phyloP scores from a whole-genome alignment of 176 grass and related monocot genomes.

The Oryza rufipogon region DNA sequence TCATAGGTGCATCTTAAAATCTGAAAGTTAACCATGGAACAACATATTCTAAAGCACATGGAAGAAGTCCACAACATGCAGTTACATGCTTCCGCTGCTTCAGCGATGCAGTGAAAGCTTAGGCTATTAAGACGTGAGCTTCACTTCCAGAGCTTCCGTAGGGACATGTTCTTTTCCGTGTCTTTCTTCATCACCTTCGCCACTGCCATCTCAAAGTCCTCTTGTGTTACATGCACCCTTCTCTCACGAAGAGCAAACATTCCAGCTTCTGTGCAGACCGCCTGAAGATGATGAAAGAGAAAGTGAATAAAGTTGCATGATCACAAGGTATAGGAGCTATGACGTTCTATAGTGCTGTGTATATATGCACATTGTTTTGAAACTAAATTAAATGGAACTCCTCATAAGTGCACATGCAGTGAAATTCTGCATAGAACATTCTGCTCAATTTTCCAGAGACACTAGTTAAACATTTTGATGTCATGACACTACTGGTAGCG shows the following conservation, averaged over 20 bases:
- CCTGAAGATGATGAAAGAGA: slow-evolving; percentile 40
- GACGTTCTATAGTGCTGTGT: not conserved
- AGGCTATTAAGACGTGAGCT: not conserved
- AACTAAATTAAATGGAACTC: not conserved
- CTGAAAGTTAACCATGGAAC: slow-evolving; percentile 20
- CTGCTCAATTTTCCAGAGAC: not conserved
- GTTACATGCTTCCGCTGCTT: slow-evolving; percentile 35
- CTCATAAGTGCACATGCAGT: not conserved
- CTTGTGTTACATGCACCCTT: slow-evolving; percentile 91
- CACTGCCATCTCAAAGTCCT: slow-evolving; percentile 94
- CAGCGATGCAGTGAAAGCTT: slow-evolving; percentile 29
- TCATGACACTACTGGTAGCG: not conserved
- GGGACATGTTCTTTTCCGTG: slow-evolving; percentile 94
- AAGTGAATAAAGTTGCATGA: not conserved
- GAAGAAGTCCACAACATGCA: slow-evolving; percentile 21
- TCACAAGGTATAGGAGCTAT: not conserved
- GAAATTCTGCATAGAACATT: not conserved
- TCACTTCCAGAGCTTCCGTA: slow-evolving; percentile 92
- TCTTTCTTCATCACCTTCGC: slow-evolving; percentile 99
- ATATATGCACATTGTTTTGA: not conserved
- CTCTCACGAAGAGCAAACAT: slow-evolving; percentile 95
- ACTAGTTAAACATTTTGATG: not conserved
- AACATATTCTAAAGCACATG: slow-evolving; percentile 7
- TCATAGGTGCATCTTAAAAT: not conserved
- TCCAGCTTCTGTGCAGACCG: slow-evolving; percentile 90